A percentile compares a stretch with the other conserved stretches of the same genome.
Evolutionary conservation across 768 basidiomycete species (phyloP).

Genomic region (Kwoniella dejecticola): DNA sequence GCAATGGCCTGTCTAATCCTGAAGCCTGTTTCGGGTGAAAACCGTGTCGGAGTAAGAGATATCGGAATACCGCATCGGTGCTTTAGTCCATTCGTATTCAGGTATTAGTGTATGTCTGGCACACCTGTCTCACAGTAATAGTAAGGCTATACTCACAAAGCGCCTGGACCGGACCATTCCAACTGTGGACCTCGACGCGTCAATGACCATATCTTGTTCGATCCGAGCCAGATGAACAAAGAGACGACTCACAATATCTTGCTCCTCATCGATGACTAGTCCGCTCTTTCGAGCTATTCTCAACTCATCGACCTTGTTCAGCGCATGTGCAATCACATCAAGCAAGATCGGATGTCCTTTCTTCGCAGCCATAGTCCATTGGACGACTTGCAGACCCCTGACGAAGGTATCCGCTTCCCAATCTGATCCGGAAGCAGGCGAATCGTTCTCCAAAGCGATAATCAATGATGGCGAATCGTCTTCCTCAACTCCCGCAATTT

Average conservation of each 20-base stretch:
- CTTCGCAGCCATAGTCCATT: slow-evolving; percentile 42
- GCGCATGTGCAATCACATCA: slow-evolving; percentile 32
- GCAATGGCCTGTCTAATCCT: slow-evolving; percentile 17
- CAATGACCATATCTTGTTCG: too few relatives aligned
- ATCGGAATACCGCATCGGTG: slow-evolving; percentile 37
- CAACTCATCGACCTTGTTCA: slow-evolving; percentile 17
- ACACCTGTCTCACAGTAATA: too few relatives aligned
- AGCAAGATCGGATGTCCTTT: slow-evolving; percentile 38
- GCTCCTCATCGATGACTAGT: not conserved
- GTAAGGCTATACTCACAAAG: slow-evolving; percentile 24
- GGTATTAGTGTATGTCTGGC: too few relatives aligned
- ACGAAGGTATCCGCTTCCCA: slow-evolving; percentile 31
- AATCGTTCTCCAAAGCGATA: slow-evolving; percentile 35
- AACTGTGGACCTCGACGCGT: slow-evolving; percentile 8
- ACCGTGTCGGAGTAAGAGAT: slow-evolving; percentile 33
- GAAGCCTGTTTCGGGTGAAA: slow-evolving; percentile 20
- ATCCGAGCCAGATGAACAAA: too few relatives aligned
- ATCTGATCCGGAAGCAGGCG: slow-evolving; percentile 12
- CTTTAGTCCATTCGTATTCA: slow-evolving; percentile 8
- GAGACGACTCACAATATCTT: slow-evolving; percentile 17
- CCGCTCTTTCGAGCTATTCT: slow-evolving; percentile 5
- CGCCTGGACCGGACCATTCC: slow-evolving; percentile 36
- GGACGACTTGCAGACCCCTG: slow-evolving; percentile 37
- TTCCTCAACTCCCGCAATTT: not conserved
- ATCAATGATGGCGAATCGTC: slow-evolving; percentile 23